These are phyloP conservation scores for Glomus cerebriforme DNA, from an alignment of 192 early-diverging fungal species.

Conservation along the genomic window DNA sequence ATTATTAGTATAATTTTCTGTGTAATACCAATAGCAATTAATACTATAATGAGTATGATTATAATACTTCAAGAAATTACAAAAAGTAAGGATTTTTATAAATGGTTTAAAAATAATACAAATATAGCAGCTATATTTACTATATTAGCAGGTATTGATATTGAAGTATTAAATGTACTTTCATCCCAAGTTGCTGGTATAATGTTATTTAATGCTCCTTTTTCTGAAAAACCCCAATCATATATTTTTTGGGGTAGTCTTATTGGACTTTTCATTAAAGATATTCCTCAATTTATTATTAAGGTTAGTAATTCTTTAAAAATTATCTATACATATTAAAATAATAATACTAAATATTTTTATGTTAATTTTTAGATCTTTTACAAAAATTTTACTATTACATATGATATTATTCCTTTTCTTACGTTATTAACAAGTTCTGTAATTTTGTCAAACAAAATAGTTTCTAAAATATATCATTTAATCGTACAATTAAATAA, in stretches of 20 bases:
- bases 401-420: neutral
- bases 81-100: neutral
- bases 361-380: neutral
- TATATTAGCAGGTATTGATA: neutral
- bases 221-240: neutral
- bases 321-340: no score
- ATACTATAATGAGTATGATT: neutral
- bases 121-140: neutral
- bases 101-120: neutral
- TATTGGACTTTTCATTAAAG: neutral
- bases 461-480: neutral
- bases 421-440: neutral
- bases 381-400: neutral
- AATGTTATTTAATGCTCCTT: neutral
- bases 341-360: no score
- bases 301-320: neutral
- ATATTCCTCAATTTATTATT: constrained; percentile 10
- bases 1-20: neutral
- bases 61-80: neutral
- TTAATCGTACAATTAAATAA: neutral
- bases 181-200: no score
- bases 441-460: neutral
- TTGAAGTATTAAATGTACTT: neutral
- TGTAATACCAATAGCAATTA: neutral
- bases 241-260: neutral